Evolutionary conservation across 257 asterid genomes (phyloP).

Genomic region (Eucommia ulmoides): DNA sequence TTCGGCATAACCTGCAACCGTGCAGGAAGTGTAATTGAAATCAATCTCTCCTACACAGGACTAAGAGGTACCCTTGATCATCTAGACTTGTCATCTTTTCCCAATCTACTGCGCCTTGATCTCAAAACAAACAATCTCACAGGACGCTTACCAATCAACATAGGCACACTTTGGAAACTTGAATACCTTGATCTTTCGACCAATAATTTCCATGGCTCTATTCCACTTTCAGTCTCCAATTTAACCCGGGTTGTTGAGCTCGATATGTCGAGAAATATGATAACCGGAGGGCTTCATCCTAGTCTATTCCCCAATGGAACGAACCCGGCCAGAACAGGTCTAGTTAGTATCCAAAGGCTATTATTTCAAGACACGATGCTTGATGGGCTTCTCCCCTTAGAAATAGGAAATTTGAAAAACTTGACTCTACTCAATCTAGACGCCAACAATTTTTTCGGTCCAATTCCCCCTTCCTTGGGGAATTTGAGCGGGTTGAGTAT

Average conservation of each 20-base stretch:
- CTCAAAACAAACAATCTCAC: not conserved
- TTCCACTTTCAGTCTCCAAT: not conserved
- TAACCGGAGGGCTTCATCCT: not conserved
- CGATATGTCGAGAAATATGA: not conserved
- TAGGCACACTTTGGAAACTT: not conserved
- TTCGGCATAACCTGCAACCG: not conserved
- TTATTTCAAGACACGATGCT: not conserved
- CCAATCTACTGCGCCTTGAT: not conserved
- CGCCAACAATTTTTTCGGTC: slow-evolving; percentile 14
- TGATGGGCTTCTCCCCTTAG: slow-evolving; percentile 10
- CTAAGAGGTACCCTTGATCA: not conserved
- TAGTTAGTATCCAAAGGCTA: not conserved
- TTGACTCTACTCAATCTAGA: slow-evolving; percentile 4
- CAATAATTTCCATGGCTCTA: not conserved
- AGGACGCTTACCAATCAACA: not conserved
- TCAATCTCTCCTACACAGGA: not conserved
- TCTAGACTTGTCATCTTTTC: not conserved
- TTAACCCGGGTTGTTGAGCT: not conserved
- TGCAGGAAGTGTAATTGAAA: not conserved
- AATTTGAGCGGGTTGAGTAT: not conserved
- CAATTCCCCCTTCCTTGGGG: slow-evolving; percentile 1
- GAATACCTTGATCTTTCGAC: not conserved
- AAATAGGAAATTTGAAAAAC: slow-evolving; percentile 13
- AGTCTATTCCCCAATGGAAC: slow-evolving; percentile 1
- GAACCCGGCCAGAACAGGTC: not conserved